Percentiles rank a stretch among this genome's conserved stretches.
Evolutionary conservation across 2,329 filamentous ascomycete genomes (phyloP).

Genomic region (Colletotrichum falcatum): DNA sequence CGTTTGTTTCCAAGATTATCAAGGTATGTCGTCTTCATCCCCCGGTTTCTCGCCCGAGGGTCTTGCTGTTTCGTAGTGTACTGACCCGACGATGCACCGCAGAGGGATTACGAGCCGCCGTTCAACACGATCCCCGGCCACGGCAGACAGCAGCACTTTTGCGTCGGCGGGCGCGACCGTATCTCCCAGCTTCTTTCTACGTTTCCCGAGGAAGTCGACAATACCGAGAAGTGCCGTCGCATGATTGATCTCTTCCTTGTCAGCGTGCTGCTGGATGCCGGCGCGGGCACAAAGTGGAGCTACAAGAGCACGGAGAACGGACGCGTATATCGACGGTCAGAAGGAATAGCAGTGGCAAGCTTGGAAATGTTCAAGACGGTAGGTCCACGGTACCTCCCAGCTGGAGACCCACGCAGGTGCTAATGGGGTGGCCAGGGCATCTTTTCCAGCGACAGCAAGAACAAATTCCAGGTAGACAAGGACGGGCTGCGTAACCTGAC

Average conservation of each 20-base stretch:
- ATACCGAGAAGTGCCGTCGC: constrained; percentile 78
- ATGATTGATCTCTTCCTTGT: constrained; percentile 83
- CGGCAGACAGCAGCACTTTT: constrained; percentile 86
- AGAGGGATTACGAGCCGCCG: constrained; percentile 68
- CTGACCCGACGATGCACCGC: constrained; percentile 26
- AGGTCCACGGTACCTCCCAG: constrained; percentile 42
- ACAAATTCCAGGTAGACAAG: constrained; percentile 92
- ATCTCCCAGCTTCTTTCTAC: constrained; percentile 77
- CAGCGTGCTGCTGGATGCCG: constrained; percentile 86
- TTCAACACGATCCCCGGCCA: constrained; percentile 82
- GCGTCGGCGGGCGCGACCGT: constrained; percentile 80
- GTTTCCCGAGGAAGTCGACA: constrained; percentile 77
- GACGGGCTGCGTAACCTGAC: constrained; percentile 81
- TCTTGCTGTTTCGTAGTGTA: constrained; percentile 2
- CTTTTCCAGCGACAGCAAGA: constrained; percentile 84
- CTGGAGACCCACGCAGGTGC: not conserved
- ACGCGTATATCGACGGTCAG: constrained; percentile 83
- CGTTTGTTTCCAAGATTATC: constrained; percentile 92
- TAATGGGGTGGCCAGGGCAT: constrained; percentile 65
- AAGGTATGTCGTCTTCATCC: constrained; percentile 71
- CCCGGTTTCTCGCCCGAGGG: not conserved
- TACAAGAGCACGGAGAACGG: constrained; percentile 94
- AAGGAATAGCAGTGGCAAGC: constrained; percentile 83
- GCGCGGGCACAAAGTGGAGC: constrained; percentile 89
- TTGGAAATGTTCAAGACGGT: constrained; percentile 92